Evolutionary conservation across 306 rosid species (phyloP).

Genomic region (Pachyrhizus erosus): DNA sequence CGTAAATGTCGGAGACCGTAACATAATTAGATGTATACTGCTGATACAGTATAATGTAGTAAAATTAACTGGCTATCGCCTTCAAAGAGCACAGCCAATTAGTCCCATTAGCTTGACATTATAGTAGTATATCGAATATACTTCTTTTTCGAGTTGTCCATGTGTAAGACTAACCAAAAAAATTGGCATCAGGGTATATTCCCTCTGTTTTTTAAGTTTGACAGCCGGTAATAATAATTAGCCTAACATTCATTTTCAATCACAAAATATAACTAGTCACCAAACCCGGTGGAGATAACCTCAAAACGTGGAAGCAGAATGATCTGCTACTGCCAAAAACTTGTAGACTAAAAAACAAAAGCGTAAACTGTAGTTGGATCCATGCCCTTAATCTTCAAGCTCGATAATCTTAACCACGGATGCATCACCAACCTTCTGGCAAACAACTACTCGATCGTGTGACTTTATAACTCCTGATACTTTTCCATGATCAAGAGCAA

Average conservation of each 20-base stretch:
- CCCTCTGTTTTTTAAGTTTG: constrained; percentile 31
- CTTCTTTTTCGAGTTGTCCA: constrained; percentile 6
- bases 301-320: constrained; percentile 36
- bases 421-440: constrained; percentile 97
- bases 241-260: constrained; percentile 43
- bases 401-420: constrained; percentile 97
- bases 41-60: not conserved
- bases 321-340: constrained; percentile 45
- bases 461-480: constrained; percentile 83
- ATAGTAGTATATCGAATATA: not conserved
- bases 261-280: constrained; percentile 45
- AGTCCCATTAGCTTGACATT: not conserved
- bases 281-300: constrained; percentile 50
- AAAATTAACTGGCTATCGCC: not conserved
- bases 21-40: not conserved
- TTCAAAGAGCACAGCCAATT: not conserved
- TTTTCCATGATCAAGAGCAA: constrained; percentile 95
- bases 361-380: constrained; percentile 9
- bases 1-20: not conserved
- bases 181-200: constrained; percentile 33
- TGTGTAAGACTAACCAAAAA: constrained; percentile 6
- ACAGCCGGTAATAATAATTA: constrained; percentile 12
- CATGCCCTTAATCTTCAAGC: constrained; percentile 76
- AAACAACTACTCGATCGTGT: constrained; percentile 92
- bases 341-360: constrained; percentile 19